Base-by-base conservation (phyloP, 805 yeast genomes). In the Spathaspora boniae region DNA sequence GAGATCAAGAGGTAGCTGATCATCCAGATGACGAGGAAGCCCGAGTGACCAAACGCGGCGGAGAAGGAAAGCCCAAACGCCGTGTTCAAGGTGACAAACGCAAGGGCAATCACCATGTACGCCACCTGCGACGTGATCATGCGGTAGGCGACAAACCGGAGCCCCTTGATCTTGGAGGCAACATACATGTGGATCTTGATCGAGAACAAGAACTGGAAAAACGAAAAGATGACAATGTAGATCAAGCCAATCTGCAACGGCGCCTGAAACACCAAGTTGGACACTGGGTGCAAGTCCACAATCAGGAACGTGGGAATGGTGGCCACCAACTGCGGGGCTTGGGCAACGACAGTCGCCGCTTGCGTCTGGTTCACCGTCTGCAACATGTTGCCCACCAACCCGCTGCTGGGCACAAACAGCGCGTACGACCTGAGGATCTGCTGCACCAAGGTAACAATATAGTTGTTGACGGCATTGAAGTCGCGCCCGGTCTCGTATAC, bases 401-500 rank as follows among this genome's bases (percentile, higher is more conserved):
- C 50, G 2, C 53, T 42, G 14, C 41, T 22, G 3, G 56, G 48
- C 18, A 50, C 39, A 26, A 37, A 54, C 1, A 40, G 6, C 19
- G 39, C 33, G 32, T 44, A 60, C 1, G 36, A 46, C 6, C 34
- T 31, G 18, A 47, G 36, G 6, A 58, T 35, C 11, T 19, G 34
- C 20, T 44, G 49, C 18, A 52, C 29, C 8, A 56, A 26, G 5
- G 51, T 20, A 8, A 42, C 30, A 19, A 59, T 39, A 24, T 48
- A 52, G 26, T 51, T 53, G 28, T 42, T 31, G 23, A 60, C 48
- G 7, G 60, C 60, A 41, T 60, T 58, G 40, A 48, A 60, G 41
- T 60, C 62, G 14, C 60, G 44, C 5, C 64, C 65, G 1, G 65
- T 56, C 37, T 60, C 64, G 33, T 49, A 60, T 23, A 51, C 48